Conservation (phyloP, 164 flowering plant species). For the Echeveria elegans region DNA sequence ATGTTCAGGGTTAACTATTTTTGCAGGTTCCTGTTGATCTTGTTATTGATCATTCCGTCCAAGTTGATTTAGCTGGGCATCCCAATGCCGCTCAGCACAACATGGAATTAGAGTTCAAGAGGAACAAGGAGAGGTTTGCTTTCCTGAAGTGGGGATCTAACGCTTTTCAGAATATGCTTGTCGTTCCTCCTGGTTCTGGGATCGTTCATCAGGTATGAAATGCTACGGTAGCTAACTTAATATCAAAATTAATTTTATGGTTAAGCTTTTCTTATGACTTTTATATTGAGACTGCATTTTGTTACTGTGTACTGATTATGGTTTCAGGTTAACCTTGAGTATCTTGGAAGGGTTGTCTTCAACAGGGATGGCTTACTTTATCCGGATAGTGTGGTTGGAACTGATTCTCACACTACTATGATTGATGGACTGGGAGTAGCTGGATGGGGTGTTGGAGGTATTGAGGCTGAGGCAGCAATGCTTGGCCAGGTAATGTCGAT, state of each 20-base stretch:
- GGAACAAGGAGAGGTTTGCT: slow-evolving; percentile 88
- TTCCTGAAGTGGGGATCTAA: slow-evolving; percentile 91
- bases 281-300: not conserved
- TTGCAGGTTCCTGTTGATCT: slow-evolving; percentile 66
- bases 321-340: slow-evolving; percentile 79
- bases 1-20: not conserved
- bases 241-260: not conserved
- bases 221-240: not conserved
- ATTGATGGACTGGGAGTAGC: slow-evolving; percentile 97
- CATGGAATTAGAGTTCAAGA: slow-evolving; percentile 84
- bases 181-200: slow-evolving; percentile 98
- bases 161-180: slow-evolving; percentile 89
- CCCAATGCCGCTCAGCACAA: slow-evolving; percentile 87
- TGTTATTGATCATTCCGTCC: slow-evolving; percentile 94
- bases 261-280: not conserved
- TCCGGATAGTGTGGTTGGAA: slow-evolving; percentile 96
- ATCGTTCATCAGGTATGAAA: slow-evolving; percentile 76
- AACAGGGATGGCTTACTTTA: slow-evolving; percentile 69
- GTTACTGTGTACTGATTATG: not conserved
- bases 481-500: slow-evolving; percentile 71
- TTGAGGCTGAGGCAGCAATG: slow-evolving; percentile 98
- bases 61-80: slow-evolving; percentile 83
- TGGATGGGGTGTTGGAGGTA: slow-evolving; percentile 99
- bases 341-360: slow-evolving; percentile 90
- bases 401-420: slow-evolving; percentile 98